Percentiles rank a stretch among this genome's conserved stretches.
phyloP scores from a whole-genome alignment of 768 basidiomycete species.

The Hericium coralloides region DNA sequence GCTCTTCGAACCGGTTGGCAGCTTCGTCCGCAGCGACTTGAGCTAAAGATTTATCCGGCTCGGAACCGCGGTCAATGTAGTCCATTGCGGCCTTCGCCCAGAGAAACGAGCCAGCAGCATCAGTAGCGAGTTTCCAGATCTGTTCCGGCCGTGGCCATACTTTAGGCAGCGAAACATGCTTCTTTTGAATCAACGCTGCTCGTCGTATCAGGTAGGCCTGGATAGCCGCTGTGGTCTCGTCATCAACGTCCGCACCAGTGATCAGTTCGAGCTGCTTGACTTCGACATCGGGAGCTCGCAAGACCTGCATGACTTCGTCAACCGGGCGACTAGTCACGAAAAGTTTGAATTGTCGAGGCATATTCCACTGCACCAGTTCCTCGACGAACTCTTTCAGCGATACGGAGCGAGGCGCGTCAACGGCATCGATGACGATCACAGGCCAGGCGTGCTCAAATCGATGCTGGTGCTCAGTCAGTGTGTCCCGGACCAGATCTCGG shows the following conservation, averaged over 20 bases:
- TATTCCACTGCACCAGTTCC: no score
- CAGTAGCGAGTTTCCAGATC: neutral
- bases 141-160: conserved; percentile 5
- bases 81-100: conserved; percentile 8
- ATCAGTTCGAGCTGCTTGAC: conserved; percentile 2
- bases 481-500: neutral
- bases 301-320: conserved; percentile 3
- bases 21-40: conserved; percentile 1
- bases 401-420: no score
- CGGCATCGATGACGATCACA: neutral
- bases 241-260: conserved; percentile 1
- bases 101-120: conserved; percentile 3
- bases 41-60: neutral
- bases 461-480: neutral
- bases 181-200: conserved; percentile 2
- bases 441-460: neutral
- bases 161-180: conserved; percentile 1
- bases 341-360: neutral
- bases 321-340: neutral
- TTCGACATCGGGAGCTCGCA: neutral
- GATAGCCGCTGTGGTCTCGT: neutral
- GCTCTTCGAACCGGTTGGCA: neutral
- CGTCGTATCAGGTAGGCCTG: conserved; percentile 4
- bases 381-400: no score
- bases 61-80: neutral